Percentiles rank a stretch among this genome's conserved stretches.
phyloP scores from a whole-genome alignment of 805 yeast species.

The Metschnikowia santaceciliae region DNA sequence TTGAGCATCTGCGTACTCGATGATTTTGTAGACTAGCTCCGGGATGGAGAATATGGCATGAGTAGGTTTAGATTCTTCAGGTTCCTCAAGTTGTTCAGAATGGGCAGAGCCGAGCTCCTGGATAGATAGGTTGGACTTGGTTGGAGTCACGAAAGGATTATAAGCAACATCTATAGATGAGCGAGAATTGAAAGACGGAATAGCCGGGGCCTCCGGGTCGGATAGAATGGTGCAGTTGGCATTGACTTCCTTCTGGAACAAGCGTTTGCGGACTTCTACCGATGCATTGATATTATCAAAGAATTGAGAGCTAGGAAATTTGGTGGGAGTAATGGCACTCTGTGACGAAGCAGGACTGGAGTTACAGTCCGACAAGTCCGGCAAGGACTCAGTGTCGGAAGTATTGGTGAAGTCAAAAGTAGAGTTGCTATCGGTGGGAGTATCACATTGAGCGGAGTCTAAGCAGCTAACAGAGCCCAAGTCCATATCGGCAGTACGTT shows the following conservation, averaged over 20 bases:
- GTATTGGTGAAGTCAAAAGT: not conserved
- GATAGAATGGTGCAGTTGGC: not conserved
- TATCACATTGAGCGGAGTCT: not conserved
- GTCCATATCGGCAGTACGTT: not conserved
- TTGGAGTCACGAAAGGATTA: not conserved
- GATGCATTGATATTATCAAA: conserved; percentile 1
- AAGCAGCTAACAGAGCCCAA: not conserved
- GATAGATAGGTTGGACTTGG: not conserved
- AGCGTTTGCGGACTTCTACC: not conserved
- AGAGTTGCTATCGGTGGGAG: not conserved
- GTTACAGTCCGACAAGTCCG: conserved; percentile 33
- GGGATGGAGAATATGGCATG: conserved; percentile 61
- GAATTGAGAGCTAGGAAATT: conserved; percentile 4
- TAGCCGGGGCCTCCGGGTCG: not conserved
- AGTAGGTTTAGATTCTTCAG: not conserved
- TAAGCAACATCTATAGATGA: not conserved
- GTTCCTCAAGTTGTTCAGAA: not conserved
- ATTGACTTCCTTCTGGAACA: conserved; percentile 1
- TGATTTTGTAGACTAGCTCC: conserved; percentile 63
- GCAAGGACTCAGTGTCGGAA: conserved; percentile 36
- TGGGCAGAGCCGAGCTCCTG: not conserved
- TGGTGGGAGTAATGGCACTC: conserved; percentile 15
- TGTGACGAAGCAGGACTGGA: conserved; percentile 10
- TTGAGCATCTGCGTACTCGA: conserved; percentile 56
- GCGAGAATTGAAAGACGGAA: not conserved